These are phyloP conservation scores for Rhodotorula babjevae DNA, from an alignment of 768 basidiomycete genomes.

Conservation along the genomic window DNA sequence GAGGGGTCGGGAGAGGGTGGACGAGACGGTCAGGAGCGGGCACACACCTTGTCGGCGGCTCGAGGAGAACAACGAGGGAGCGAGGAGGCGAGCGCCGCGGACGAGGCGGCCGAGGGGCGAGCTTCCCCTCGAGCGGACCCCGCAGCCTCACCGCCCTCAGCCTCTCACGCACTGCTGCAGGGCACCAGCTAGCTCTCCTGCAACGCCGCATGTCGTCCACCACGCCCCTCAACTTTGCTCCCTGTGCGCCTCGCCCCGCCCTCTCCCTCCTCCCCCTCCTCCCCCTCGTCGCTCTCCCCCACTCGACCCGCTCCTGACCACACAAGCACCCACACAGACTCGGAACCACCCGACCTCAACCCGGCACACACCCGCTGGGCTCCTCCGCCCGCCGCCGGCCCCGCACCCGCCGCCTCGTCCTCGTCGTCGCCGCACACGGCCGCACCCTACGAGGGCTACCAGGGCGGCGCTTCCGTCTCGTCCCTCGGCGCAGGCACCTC, in stretches of 20 bases:
- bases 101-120: neutral
- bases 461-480: slow-evolving; percentile 22
- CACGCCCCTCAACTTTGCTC: slow-evolving; percentile 32
- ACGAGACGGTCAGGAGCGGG: neutral
- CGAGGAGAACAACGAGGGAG: neutral
- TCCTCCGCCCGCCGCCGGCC: neutral
- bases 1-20: too few relatives aligned
- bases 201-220: neutral
- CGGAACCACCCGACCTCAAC: slow-evolving; percentile 14
- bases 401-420: neutral
- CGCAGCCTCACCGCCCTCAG: too few relatives aligned
- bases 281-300: too few relatives aligned
- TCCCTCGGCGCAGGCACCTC: slow-evolving; percentile 12
- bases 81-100: too few relatives aligned
- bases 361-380: neutral
- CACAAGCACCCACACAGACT: neutral
- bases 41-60: neutral
- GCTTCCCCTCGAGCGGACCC: neutral
- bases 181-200: too few relatives aligned
- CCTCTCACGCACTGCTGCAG: too few relatives aligned
- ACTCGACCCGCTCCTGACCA: neutral
- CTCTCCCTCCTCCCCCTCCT: neutral
- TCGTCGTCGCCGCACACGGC: neutral
- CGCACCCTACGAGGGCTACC: slow-evolving; percentile 14
- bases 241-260: slow-evolving; percentile 7